A percentile compares a stretch with the other conserved stretches of the same genome.
These are phyloP conservation scores for Eucalyptus viminalis DNA, from an alignment of 345 rosid species.

Conservation along the genomic window DNA sequence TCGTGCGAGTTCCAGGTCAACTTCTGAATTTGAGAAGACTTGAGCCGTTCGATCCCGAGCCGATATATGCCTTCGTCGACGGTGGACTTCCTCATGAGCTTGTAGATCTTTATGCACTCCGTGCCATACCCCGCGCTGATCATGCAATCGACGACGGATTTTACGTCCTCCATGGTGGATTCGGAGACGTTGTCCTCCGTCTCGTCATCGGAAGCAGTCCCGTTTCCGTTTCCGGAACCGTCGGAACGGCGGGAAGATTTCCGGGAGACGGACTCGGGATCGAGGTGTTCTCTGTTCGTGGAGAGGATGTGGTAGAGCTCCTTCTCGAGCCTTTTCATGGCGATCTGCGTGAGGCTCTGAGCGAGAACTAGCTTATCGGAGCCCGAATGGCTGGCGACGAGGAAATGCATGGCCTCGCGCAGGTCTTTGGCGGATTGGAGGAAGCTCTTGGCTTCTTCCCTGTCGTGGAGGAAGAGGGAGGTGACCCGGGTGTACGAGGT, in stretches of 20 bases:
- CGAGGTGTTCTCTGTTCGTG: not conserved
- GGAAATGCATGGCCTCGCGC: slow-evolving; percentile 42
- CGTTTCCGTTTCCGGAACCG: not conserved
- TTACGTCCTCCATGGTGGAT: slow-evolving; percentile 7
- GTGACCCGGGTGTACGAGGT: slow-evolving; percentile 11
- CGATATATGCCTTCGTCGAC: slow-evolving; percentile 20
- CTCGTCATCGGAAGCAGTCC: not conserved
- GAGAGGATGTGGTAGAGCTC: slow-evolving; percentile 6
- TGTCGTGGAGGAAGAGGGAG: slow-evolving; percentile 20
- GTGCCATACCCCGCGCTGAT: slow-evolving; percentile 15
- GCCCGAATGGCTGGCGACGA: slow-evolving; percentile 18
- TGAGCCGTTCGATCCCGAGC: slow-evolving; percentile 11
- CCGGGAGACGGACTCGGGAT: not conserved
- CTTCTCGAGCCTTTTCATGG: slow-evolving; percentile 10
- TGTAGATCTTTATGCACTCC: slow-evolving; percentile 21
- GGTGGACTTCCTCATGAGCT: slow-evolving; percentile 12
- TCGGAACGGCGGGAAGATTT: not conserved
- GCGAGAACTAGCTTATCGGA: slow-evolving; percentile 41
- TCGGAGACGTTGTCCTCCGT: not conserved
- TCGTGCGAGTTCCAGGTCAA: slow-evolving; percentile 5
- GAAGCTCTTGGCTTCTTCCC: slow-evolving; percentile 40
- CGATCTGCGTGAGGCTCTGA: slow-evolving; percentile 1
- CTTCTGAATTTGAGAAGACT: slow-evolving; percentile 9
- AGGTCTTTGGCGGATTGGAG: slow-evolving; percentile 26
- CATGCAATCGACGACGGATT: slow-evolving; percentile 31